Evolutionary conservation across 192 early-diverging fungal genomes (phyloP).

Genomic region (Podila horticola): DNA sequence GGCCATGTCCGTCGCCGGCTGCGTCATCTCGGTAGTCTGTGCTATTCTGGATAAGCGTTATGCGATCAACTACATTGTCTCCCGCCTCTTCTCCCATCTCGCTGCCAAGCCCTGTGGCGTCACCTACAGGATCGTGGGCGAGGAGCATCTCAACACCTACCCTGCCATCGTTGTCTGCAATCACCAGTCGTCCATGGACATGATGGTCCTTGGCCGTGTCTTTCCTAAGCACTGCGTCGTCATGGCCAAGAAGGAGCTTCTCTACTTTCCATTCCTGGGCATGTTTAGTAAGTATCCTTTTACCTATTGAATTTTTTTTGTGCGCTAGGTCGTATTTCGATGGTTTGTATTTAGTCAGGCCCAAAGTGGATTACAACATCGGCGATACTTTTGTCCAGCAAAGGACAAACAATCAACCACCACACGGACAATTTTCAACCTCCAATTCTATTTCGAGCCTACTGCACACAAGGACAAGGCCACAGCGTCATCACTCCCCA

Average conservation of each 20-base stretch:
- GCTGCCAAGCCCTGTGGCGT: conserved; percentile 67
- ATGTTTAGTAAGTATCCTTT: conserved; percentile 72
- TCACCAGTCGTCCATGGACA: conserved; percentile 87
- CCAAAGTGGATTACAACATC: too few relatives aligned
- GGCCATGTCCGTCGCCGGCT: conserved; percentile 59
- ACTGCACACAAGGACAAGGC: too few relatives aligned
- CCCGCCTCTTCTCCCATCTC: conserved; percentile 61
- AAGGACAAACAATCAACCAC: too few relatives aligned
- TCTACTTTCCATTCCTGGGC: conserved; percentile 78
- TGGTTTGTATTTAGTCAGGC: too few relatives aligned
- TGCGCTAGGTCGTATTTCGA: background rate
- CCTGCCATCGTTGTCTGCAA: conserved; percentile 84
- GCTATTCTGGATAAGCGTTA: conserved; percentile 64
- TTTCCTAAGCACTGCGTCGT: conserved; percentile 72
- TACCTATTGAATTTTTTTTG: background rate
- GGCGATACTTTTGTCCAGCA: too few relatives aligned
- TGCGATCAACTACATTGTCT: conserved; percentile 72
- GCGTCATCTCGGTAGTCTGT: conserved; percentile 62
- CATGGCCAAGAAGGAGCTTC: conserved; percentile 78
- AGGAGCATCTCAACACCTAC: conserved; percentile 64
- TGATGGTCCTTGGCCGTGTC: conserved; percentile 72
- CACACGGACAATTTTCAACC: too few relatives aligned
- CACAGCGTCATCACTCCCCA: too few relatives aligned
- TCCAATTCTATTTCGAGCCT: too few relatives aligned
- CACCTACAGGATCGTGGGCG: conserved; percentile 67